Percentiles rank a stretch among this genome's conserved stretches.
phyloP scores from a whole-genome alignment of 1,284 basidiomycete genomes.

The Rhodotorula glutinis region DNA sequence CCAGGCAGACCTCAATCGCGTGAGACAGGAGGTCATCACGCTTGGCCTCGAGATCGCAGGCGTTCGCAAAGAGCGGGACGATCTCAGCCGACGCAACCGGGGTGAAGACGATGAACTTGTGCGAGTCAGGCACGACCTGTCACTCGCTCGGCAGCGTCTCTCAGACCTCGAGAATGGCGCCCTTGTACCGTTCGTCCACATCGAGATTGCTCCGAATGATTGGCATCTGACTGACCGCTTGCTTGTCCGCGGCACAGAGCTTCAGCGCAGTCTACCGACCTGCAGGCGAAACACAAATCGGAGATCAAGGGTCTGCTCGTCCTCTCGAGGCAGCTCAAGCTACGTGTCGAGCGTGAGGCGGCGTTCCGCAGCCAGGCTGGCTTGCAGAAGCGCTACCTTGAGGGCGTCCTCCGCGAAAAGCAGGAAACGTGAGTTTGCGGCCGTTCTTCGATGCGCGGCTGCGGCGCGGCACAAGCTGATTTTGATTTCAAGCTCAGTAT shows the following conservation, averaged over 20 bases:
- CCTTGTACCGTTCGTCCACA: not conserved
- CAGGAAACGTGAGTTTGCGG: slow-evolving; percentile 32
- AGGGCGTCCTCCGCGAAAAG: slow-evolving; percentile 31
- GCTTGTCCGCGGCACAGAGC: not conserved
- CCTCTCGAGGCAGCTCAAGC: slow-evolving; percentile 87
- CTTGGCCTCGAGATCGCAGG: slow-evolving; percentile 37
- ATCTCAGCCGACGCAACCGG: slow-evolving; percentile 56
- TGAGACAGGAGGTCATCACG: slow-evolving; percentile 35
- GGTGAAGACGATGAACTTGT: slow-evolving; percentile 57
- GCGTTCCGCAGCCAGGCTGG: slow-evolving; percentile 72
- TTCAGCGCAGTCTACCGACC: slow-evolving; percentile 11
- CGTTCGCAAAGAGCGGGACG: slow-evolving; percentile 68
- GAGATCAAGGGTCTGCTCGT: slow-evolving; percentile 84
- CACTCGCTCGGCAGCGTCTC: slow-evolving; percentile 55
- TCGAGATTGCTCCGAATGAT: too few species aligned
- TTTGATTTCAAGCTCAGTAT: slow-evolving; percentile 29
- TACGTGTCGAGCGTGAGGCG: slow-evolving; percentile 81
- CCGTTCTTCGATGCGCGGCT: not conserved
- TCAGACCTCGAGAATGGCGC: slow-evolving; percentile 52
- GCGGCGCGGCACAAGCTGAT: slow-evolving; percentile 6
- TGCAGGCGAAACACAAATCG: slow-evolving; percentile 62
- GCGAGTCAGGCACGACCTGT: slow-evolving; percentile 65
- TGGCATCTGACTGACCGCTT: not conserved
- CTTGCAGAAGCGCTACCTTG: slow-evolving; percentile 78
- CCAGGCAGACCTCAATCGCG: slow-evolving; percentile 58